phyloP scores from a whole-genome alignment of 768 basidiomycete genomes.

The Tulasnella sp. region DNA sequence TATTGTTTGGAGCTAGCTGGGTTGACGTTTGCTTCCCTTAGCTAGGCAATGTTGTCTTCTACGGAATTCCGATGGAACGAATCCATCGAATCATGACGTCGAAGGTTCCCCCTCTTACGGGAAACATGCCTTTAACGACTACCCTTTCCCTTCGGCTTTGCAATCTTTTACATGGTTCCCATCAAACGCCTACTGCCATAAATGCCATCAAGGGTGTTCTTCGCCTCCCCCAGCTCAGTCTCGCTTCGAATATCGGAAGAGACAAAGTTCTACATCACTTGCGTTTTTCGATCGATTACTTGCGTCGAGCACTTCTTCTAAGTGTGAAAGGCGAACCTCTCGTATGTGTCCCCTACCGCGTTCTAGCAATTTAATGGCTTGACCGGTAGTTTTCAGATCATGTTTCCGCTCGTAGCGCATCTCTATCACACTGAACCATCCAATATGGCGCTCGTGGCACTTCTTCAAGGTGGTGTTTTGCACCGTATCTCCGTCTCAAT shows the following conservation, averaged over 20 bases:
- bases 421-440: constrained; percentile 58
- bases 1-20: not conserved
- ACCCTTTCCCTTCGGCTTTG: constrained; percentile 62
- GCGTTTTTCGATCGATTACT: constrained; percentile 67
- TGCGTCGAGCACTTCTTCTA: constrained; percentile 54
- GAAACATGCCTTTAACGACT: constrained; percentile 62
- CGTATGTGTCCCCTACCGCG: constrained; percentile 52
- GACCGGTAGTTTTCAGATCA: not conserved
- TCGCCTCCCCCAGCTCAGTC: constrained; percentile 55
- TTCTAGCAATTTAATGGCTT: constrained; percentile 33
- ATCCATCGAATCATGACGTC: constrained; percentile 63
- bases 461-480: constrained; percentile 55
- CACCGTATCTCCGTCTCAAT: constrained; percentile 49
- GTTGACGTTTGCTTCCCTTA: not conserved
- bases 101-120: constrained; percentile 56
- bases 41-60: constrained; percentile 68
- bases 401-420: constrained; percentile 25
- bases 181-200: constrained; percentile 46
- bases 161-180: constrained; percentile 61
- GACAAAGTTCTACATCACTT: constrained; percentile 61
- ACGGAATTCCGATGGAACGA: constrained; percentile 59
- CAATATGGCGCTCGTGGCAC: constrained; percentile 59
- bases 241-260: constrained; percentile 51
- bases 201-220: constrained; percentile 52
- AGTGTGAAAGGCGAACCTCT: constrained; percentile 53